Percentiles rank a stretch among this genome's conserved stretches.
Conservation (phyloP, 2,329 filamentous ascomycete genomes). For the Zymoseptoria tritici region DNA sequence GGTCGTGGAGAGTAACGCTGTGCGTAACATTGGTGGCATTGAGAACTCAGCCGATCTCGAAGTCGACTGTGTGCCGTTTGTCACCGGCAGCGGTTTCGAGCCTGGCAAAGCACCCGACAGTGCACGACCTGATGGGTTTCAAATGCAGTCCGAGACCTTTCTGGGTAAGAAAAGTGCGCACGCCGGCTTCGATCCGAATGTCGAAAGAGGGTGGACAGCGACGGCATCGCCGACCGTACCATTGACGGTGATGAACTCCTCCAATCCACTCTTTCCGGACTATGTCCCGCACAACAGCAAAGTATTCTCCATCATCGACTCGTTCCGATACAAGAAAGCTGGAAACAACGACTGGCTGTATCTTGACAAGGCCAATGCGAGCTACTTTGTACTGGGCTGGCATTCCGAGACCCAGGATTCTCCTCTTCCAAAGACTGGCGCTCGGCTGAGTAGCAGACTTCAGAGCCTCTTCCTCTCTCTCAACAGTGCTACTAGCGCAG, state of each 20-base stretch:
- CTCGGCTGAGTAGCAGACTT: neutral
- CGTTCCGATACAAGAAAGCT: slow-evolving; percentile 1
- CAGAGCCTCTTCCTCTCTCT: neutral
- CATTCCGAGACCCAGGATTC: slow-evolving; percentile 9
- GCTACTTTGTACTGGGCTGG: slow-evolving; percentile 10
- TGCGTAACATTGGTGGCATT: slow-evolving; percentile 5
- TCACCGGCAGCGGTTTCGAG: neutral
- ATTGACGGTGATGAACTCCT: neutral
- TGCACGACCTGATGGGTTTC: neutral
- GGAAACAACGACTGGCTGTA: neutral
- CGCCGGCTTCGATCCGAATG: neutral
- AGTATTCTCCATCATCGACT: slow-evolving; percentile 9
- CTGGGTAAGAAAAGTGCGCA: slow-evolving; percentile 2
- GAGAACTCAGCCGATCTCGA: slow-evolving; percentile 4
- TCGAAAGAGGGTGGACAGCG: neutral
- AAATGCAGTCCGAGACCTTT: slow-evolving; percentile 3
- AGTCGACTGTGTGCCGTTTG: slow-evolving; percentile 3
- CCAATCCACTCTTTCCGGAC: slow-evolving; percentile 10
- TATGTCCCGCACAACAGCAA: slow-evolving; percentile 2
- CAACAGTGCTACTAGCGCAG: neutral
- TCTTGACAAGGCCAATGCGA: slow-evolving; percentile 5
- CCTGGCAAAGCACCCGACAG: neutral
- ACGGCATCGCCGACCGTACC: neutral
- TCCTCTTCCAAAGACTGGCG: slow-evolving; percentile 3
- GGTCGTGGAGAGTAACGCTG: slow-evolving; percentile 7